Base-by-base conservation (phyloP, 31 red algal species). In the Asparagopsis taxiformis region DNA sequence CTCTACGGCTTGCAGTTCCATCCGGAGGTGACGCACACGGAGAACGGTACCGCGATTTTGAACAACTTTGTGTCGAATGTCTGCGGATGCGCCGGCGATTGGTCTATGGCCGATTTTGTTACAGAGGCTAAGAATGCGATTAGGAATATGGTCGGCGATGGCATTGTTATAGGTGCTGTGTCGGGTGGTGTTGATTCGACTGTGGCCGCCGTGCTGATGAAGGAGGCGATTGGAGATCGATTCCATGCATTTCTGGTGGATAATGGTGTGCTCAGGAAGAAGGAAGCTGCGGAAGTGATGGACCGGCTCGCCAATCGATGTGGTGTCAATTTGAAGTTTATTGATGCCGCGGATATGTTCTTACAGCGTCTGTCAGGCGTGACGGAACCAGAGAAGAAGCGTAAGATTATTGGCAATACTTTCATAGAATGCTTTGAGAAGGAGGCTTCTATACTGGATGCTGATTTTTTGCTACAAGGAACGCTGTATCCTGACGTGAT, bases 401-500 rank as follows among this genome's bases (percentile, higher is more conserved):
- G 96, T 32, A 99, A 99, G 66, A 62, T 92, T 28, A 99, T 99
- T 61, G 96, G 96, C 46, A 87, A 88, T 25, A 83, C 82, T 0
- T 99, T 99, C 58, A 93, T 99, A 28, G 75, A 92, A 50, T 75
- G 85, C 22, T 99, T 99, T 65, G 91, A 99, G 29, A 29, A 68
- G 67, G 91, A 99, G 59, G 91, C 96, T 26, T 68, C 68, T 19
- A 41, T 46, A 49, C 61, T 89, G 3, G 60, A 79, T 19, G 91
- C 91, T 15, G 72, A 79, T 32, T 99, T 92, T 70, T 64, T 99
- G 24, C 52, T 95, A 2, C 97, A 99, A 36, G 97, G 97, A 36
- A 99, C 97, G 19, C 70, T 99, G 51, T 99, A 99, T 71, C 97
- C 97, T 9, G 97, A 99, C 55, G 97, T 99, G 36, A 99, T 99